These are phyloP conservation scores for Acacia acuminata DNA, from an alignment of 306 rosid genomes.

Conservation along the genomic window DNA sequence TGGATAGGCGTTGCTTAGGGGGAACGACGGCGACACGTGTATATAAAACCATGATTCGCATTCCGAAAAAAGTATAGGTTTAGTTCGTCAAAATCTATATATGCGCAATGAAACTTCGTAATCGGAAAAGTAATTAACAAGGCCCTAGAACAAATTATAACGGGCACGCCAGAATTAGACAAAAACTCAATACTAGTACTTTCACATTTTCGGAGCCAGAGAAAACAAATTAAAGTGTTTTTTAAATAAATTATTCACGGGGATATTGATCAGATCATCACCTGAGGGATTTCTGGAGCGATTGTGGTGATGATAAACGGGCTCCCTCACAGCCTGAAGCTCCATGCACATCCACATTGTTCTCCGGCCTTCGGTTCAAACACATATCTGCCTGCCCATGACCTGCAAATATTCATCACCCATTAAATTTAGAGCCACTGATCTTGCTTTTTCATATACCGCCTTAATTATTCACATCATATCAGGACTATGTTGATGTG, in stretches of 20 bases:
- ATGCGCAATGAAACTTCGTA: slow-evolving; percentile 11
- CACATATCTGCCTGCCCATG: slow-evolving; percentile 47
- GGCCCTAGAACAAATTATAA: slow-evolving; percentile 24
- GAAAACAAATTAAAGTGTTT: neutral
- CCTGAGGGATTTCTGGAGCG: slow-evolving; percentile 37
- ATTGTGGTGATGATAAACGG: slow-evolving; percentile 27
- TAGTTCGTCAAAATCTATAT: slow-evolving; percentile 36
- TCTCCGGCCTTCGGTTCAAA: slow-evolving; percentile 43
- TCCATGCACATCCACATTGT: slow-evolving; percentile 35
- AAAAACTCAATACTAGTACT: neutral
- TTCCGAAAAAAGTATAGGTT: slow-evolving; percentile 24
- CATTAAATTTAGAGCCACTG: slow-evolving; percentile 25
- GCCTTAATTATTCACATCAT: slow-evolving; percentile 50
- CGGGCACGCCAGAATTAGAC: neutral
- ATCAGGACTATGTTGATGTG: neutral
- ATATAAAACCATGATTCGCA: neutral
- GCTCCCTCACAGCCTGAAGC: slow-evolving; percentile 32
- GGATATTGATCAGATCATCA: slow-evolving; percentile 22
- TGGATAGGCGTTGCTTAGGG: slow-evolving; percentile 3
- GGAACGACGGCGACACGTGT: neutral
- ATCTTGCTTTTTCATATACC: slow-evolving; percentile 50
- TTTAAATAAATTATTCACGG: neutral
- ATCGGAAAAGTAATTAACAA: neutral
- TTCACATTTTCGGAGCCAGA: neutral
- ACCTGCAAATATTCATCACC: slow-evolving; percentile 51